Evolutionary conservation across 2,329 filamentous ascomycete species (phyloP), one percentile per base, ranked within the genome.

Genomic region (Diplodia corticola): DNA sequence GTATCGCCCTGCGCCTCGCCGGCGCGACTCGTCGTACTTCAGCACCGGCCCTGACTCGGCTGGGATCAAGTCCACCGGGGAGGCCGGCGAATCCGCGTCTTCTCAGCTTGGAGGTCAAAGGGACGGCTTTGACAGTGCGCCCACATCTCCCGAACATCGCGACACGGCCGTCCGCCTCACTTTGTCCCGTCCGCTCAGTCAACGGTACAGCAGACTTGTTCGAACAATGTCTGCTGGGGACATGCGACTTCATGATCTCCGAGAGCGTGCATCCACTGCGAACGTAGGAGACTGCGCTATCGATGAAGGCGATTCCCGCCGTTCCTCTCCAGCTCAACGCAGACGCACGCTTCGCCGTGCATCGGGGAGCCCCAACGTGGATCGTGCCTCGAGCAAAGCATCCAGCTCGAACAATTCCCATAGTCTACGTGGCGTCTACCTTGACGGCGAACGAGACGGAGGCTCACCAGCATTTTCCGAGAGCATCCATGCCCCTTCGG

Each of bases 221-320:
- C 63, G 63, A 15, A 65, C 63, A 37, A 49, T 65, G 44, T 65
- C 63, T 46, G 63, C 40, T 3, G 50, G 61, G n/a, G 61, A 64
- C 26, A 64, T 64, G 2, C 33, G 48, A 9, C 28, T 46, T 7
- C 54, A 64, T 20, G 49, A 64, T 6, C 61, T 64, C 15, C 49
- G 61, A 15, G 48, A 53, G 22, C 48, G 50, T 4, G 61, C 61
- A 5, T 37, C 61, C 10, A 53, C 55, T 5, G 55, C 55, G 13
- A 46, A 59, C n/a, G 55, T 13, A 7, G 9, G 24, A 24, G 37
- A 59, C 5, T 46, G 9, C n/a, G 55, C 55, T 46, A 17, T 46
- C 5, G 55, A 59, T 1, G 50, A 53, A 17, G 17, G 35, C 3
- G 37, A 13, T 1, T 30, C 24, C 17, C 44, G 10, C 37, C 12